Percentiles rank a stretch among this genome's conserved stretches.
Evolutionary conservation across 106 monocot genomes (phyloP).

Genomic region (Apostasia ramifera): DNA sequence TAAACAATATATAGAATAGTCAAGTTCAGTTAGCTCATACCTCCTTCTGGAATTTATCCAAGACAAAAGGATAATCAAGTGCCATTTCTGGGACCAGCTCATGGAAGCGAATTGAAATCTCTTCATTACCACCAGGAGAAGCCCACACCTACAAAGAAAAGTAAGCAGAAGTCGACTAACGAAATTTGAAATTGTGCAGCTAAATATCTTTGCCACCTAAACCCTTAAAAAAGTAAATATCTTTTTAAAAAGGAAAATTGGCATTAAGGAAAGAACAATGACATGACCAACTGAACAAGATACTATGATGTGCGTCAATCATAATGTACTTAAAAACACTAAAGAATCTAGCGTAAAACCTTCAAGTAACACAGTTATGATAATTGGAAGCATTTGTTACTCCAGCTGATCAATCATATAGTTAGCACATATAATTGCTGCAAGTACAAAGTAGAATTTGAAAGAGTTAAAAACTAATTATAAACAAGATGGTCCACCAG

Average conservation of each 20-base stretch:
- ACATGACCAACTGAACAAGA: neutral
- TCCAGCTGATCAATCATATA: no score
- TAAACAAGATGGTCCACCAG: no score
- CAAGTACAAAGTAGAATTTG: no score
- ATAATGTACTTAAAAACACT: no score
- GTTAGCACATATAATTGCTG: no score
- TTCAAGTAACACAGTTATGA: no score
- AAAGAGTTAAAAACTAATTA: no score
- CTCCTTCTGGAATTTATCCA: slow-evolving; percentile 98
- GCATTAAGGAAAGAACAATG: neutral
- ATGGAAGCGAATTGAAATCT: slow-evolving; percentile 51
- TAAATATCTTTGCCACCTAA: neutral
- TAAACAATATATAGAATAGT: neutral
- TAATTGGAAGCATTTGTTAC: no score
- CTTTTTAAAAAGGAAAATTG: no score
- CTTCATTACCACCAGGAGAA: slow-evolving; percentile 39
- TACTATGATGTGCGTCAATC: no score
- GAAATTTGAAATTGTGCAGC: neutral
- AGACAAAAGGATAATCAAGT: slow-evolving; percentile 90
- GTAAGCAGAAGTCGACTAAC: neutral
- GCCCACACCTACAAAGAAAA: slow-evolving; percentile 48
- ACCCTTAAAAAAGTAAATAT: neutral
- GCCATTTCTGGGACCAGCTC: slow-evolving; percentile 91
- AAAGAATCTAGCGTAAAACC: no score
- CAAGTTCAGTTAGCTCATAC: slow-evolving; percentile 17